These are phyloP conservation scores for Epithele typhae DNA, from an alignment of 768 basidiomycete genomes.

Conservation along the genomic window DNA sequence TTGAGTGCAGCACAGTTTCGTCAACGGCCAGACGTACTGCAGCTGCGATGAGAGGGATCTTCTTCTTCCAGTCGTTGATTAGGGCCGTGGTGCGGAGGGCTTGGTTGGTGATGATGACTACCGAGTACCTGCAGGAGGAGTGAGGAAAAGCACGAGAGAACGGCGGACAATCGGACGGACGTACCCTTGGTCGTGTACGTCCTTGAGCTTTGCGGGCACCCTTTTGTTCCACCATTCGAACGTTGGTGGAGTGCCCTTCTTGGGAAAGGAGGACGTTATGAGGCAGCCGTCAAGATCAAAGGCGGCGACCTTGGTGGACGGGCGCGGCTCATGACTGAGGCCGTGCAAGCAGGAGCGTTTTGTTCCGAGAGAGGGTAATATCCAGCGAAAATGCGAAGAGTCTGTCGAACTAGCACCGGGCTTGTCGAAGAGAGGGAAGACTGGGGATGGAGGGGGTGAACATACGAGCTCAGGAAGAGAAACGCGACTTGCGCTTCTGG, in stretches of 20 bases:
- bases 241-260: conserved; percentile 41
- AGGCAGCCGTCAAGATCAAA: conserved; percentile 89
- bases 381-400: conserved; percentile 25
- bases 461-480: background rate
- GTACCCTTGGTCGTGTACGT: conserved; percentile 59
- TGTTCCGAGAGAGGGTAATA: conserved; percentile 27
- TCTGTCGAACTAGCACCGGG: conserved; percentile 2
- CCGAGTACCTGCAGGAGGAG: conserved; percentile 44
- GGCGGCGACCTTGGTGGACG: conserved; percentile 58
- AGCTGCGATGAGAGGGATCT: conserved; percentile 63
- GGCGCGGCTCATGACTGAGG: conserved; percentile 34
- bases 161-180: conserved; percentile 1
- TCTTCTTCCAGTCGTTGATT: conserved; percentile 68
- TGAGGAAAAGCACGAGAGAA: background rate
- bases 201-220: conserved; percentile 61
- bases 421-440: conserved; percentile 27
- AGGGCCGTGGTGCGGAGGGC: conserved; percentile 43
- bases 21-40: conserved; percentile 41
- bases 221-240: conserved; percentile 74
- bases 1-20: too few relatives aligned
- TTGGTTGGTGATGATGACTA: conserved; percentile 85
- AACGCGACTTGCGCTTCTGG: conserved; percentile 15
- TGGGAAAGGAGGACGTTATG: conserved; percentile 46
- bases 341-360: conserved; percentile 34
- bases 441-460: conserved; percentile 5